Base-by-base conservation (phyloP, 306 rosid genomes). In the Morella rubra region DNA sequence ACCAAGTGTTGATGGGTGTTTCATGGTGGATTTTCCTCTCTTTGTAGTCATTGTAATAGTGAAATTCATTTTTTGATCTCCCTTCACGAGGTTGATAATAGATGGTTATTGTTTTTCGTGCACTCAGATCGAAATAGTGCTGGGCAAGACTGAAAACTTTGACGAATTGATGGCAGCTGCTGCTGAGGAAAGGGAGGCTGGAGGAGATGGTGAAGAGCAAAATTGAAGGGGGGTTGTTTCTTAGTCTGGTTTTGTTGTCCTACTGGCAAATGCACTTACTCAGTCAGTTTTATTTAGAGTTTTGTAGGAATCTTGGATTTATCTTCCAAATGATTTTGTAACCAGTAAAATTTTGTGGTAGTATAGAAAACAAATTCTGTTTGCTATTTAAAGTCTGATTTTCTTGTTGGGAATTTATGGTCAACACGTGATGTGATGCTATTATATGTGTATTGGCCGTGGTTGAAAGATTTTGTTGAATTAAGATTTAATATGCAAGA, bases 111-210 rank as follows among this genome's bases (percentile, higher is more conserved):
- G 2, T 18, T 40, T 70, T 50, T 65, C 50, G 60, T 16, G 2
- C 58, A 7, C 37, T 16, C 82, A 88, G 92, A 88, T 88, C 71
- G 92, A 88, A 86, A 88, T 86, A 79, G 41, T 84, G 77, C 81
- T 88, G 40, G 85, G 84, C n/a, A 88, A 88, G 82, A 88, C 88
- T 6, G 88, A 80, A 42, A 88, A 84, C 68, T 88, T 88, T 11
- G 92, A 88, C 58, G 92, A 88, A 53, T 64, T 85, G 82, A 88
- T 88, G 90, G 90, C 88, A 0, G 86, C 90, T 56, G 92, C 87
- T 14, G 88, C 88, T 5, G 88, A 84, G 85, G 92, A 88, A 84
- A 82, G 86, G 71, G 86, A 88, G 13, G 71, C 47, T 13, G 89
- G 44, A 8, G 89, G 49, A 73, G 89, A 84, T 58, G 78, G 8